Evolutionary conservation across 2,329 filamentous ascomycete species (phyloP), one percentile per base, ranked within the genome.

Genomic region (Botrytis pseudocinerea): DNA sequence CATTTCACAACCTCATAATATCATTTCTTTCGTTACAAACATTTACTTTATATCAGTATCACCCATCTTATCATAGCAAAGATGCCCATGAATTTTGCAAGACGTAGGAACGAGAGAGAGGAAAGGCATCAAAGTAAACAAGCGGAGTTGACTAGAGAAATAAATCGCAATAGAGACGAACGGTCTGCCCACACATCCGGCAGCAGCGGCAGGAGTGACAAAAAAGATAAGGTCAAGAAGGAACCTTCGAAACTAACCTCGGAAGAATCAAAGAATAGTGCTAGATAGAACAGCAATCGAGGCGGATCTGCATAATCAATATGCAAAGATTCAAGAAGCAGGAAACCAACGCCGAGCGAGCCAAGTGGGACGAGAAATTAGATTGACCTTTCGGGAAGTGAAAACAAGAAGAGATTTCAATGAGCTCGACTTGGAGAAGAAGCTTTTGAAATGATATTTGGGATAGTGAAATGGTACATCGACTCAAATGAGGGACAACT

Each of bases 61-160:
- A 54, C 16, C n/a, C 3, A 28, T 28, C n/a, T 18, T 18, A 28
- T 14, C n/a, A 18, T 3, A 54, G n/a, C n/a, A 54, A 54, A n/a
- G 4, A 54, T 54, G 48, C 0, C 48, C 48, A 54, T 5, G 7
- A 5, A 1, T 54, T 2, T 0, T 54, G 0, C 4, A 54, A 54
- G 4, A 10, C 25, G n/a, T 25, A 14, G 22, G 18, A 46, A 5
- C 3, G n/a, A 2, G 48, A n/a, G 12, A 7, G 5, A n/a, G 0
- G 25, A 6, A 54, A 28, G 14, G n/a, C 2, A 28, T 28, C 6
- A 7, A 16, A 3, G 16, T 8, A 1, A 7, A 25, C 12, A 54
- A 28, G n/a, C 14, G 14, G 6, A 18, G 14, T 16, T 57, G 51
- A 2, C 16, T 7, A 1, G 5, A 3, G 0, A 18, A 28, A 28